phyloP scores from a whole-genome alignment of 768 basidiomycete species.

The Pulveroboletus sp. region DNA sequence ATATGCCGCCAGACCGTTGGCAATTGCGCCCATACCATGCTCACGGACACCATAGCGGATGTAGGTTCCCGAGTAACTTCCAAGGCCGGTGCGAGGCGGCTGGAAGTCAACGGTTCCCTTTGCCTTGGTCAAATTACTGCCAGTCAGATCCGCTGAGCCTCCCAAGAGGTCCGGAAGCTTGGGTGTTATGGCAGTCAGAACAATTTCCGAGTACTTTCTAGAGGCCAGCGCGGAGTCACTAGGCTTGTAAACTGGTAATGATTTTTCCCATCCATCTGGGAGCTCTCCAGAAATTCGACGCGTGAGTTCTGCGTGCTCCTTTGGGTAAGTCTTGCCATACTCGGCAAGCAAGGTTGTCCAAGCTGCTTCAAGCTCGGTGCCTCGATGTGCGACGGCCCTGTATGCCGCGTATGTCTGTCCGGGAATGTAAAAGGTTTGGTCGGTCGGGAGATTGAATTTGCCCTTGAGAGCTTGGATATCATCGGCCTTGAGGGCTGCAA shows the following conservation, averaged over 20 bases:
- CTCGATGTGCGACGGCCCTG: constrained; percentile 62
- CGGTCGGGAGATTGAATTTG: constrained; percentile 79
- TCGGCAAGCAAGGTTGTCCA: constrained; percentile 70
- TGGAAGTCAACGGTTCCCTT: constrained; percentile 90
- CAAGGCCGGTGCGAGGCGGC: constrained; percentile 79
- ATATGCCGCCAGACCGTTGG: constrained; percentile 87
- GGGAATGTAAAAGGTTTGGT: constrained; percentile 77
- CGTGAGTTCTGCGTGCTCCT: constrained; percentile 81
- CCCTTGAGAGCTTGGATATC: constrained; percentile 82
- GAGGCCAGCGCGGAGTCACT: constrained; percentile 84
- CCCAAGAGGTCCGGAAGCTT: constrained; percentile 82
- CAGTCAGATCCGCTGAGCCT: constrained; percentile 91
- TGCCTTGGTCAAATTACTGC: constrained; percentile 87
- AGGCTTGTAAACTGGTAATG: constrained; percentile 81
- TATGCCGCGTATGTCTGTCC: constrained; percentile 69
- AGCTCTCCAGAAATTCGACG: constrained; percentile 83
- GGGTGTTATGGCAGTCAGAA: constrained; percentile 71
- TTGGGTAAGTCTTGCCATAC: constrained; percentile 78
- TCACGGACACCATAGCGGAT: constrained; percentile 97
- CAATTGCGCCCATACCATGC: constrained; percentile 96
- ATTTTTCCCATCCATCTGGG: constrained; percentile 83
- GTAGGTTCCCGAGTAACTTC: constrained; percentile 83
- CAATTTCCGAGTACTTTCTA: constrained; percentile 91
- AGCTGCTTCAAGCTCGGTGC: constrained; percentile 66
- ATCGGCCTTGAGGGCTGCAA: constrained; percentile 83